Percentiles rank a stretch among this genome's conserved stretches.
These are phyloP conservation scores for Vitellaria paradoxa DNA, from an alignment of 179 eudicot species.

Conservation along the genomic window DNA sequence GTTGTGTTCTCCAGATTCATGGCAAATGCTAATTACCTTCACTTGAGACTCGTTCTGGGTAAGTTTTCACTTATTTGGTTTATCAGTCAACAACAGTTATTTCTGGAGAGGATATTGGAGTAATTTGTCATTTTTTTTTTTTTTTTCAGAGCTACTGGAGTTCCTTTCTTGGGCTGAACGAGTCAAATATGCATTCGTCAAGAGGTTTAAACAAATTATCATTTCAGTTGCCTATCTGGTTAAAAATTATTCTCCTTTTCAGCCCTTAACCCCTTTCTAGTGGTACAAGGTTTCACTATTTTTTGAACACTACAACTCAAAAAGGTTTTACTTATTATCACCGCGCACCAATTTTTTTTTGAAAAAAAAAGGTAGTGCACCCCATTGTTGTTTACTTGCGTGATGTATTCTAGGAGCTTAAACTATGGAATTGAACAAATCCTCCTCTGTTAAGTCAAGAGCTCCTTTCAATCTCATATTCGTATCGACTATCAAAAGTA, in stretches of 20 bases:
- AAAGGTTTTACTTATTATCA: too few species aligned
- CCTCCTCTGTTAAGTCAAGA: too few species aligned
- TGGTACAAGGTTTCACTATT: not conserved
- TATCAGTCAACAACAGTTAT: not conserved
- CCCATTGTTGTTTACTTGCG: too few species aligned
- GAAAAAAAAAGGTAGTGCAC: too few species aligned
- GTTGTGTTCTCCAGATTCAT: constrained; percentile 28
- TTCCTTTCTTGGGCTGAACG: constrained; percentile 47
- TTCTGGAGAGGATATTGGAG: not conserved
- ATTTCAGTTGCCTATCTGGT: constrained; percentile 1
- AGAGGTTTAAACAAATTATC: constrained; percentile 11
- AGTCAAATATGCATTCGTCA: constrained; percentile 18
- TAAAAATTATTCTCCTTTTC: not conserved
- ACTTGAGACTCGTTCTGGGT: constrained; percentile 46
- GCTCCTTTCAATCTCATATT: too few species aligned
- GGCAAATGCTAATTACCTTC: constrained; percentile 38
- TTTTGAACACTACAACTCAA: not conserved
- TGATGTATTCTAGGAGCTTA: too few species aligned
- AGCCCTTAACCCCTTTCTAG: not conserved
- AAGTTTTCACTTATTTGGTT: constrained; percentile 19
- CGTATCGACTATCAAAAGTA: too few species aligned
- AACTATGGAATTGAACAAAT: too few species aligned
- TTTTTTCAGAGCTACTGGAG: constrained; percentile 43
- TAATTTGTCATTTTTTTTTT: not conserved
- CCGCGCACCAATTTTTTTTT: too few species aligned